A percentile compares a stretch with the other conserved stretches of the same genome.
phyloP scores from a whole-genome alignment of 371 early-diverging fungal species.

The Catenaria anguillulae region DNA sequence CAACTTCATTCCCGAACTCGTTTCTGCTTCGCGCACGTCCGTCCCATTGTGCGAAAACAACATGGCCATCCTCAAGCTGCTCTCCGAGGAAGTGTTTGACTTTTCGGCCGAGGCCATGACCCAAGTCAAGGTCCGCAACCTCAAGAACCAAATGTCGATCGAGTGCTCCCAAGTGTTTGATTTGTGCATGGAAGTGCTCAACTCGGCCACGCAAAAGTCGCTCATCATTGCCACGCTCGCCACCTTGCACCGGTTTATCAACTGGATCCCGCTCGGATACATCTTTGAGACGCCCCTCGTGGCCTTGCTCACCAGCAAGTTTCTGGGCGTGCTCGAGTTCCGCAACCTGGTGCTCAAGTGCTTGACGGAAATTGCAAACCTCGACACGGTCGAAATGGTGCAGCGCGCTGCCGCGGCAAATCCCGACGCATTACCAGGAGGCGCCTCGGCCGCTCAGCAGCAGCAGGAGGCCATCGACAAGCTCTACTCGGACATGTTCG shows the following conservation, averaged over 20 bases:
- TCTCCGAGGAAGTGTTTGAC: constrained; percentile 98
- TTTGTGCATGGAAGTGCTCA: constrained; percentile 87
- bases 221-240: constrained; percentile 88
- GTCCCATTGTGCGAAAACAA: constrained; percentile 96
- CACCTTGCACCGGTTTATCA: constrained; percentile 83
- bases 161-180: constrained; percentile 94
- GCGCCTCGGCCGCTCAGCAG: too few species aligned
- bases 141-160: constrained; percentile 85
- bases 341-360: constrained; percentile 88
- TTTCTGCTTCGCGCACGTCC: constrained; percentile 78
- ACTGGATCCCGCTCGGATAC: constrained; percentile 94
- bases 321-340: constrained; percentile 65
- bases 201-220: constrained; percentile 73
- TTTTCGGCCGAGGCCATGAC: constrained; percentile 96
- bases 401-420: constrained; percentile 8
- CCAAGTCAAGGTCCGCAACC: constrained; percentile 72
- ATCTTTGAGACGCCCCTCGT: constrained; percentile 92
- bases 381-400: constrained; percentile 28
- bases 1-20: constrained; percentile 94
- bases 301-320: constrained; percentile 43
- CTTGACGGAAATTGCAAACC: constrained; percentile 79
- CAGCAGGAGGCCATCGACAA: constrained; percentile 58
- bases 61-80: constrained; percentile 91
- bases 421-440: constrained; percentile 62
- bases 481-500: constrained; percentile 50